Evolutionary conservation across 768 basidiomycete genomes (phyloP), one percentile per base, ranked within the genome.

Genomic region (Collybiopsis confluens): DNA sequence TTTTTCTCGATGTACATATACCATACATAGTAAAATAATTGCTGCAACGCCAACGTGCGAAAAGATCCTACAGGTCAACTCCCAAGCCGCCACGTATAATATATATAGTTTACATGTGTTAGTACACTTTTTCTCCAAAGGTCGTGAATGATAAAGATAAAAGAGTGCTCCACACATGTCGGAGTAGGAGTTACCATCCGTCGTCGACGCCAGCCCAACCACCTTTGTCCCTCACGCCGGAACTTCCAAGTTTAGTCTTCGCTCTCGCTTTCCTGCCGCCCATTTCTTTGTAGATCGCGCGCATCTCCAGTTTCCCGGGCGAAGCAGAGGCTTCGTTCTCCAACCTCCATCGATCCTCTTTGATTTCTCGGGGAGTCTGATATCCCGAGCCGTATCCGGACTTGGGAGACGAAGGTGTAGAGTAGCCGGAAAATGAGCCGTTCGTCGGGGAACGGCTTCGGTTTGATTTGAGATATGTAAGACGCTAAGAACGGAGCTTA

Each of bases 231-330:
- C 89, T 80, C 48, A 73, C 35, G 7, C 81, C 78, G 1, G 76
- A 64, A 54, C 80, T 80, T 5, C 88, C 90, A 38, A 90, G 72
- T 68, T 90, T 92, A 36, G 76, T 74, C 72, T 96, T 97, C 15
- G 65, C 71, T 62, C 79, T 81, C 2, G 84, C 74, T 70, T 95
- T 97, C 57, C 93, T 78, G 15, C 93, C 93, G 18, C 88, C 88
- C 9, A 95, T 71, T 53, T 90, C 88, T 71, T 95, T 95, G 73
- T 96, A 97, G 78, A 88, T 85, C 61, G 88, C 88, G 37, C 93
- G 80, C 87, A 93, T 92, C 68, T 93, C 90, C 2, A 82, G 56
- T 69, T 95, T 96, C 45, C 81, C 81, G 26, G 89, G 91, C 18
- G 70, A 74, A 18, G 74, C 71, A 9, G 71, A 60, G 0, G 69